Evolutionary conservation across 305 asterid genomes (phyloP), one percentile per base, ranked within the genome.

Genomic region (Lippia alba): DNA sequence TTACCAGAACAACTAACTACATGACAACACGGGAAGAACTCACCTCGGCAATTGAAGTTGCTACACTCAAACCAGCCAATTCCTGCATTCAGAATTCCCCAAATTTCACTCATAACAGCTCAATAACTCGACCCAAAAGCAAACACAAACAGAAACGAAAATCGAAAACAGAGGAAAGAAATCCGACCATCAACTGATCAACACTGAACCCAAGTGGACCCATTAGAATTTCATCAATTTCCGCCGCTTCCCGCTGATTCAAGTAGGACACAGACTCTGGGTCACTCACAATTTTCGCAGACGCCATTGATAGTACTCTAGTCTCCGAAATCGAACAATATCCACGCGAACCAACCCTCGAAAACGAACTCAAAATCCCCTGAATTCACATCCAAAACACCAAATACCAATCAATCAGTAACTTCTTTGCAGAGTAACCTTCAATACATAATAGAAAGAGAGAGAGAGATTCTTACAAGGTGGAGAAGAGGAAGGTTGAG

Each of bases 1-100:
- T 69, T 15, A 30, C 41, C 44, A 1, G 20, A 33, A 59, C 44
- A 19, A 63, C n/a, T 34, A 16, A 44, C 12, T 11, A 24, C 41
- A 59, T 12, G 30, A 17, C 2, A 50, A 32, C 7, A 14, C 20
- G 24, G n/a, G 48, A 60, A 8, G 20, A 53, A 40, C 57, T 66
- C 66, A 88, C 99, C 97, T 94, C 97, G 6, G 97, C 95, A 60
- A 94, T 87, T 36, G 97, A 89, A 72, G 96, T 53, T 44, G 99
- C 98, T 69, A 94, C 97, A 62, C 99, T 94, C 93, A 94, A 76
- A 71, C 99, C 99, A 85, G 98, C 98, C 87, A 94, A 83, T 72
- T 94, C 99, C 98, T 94, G 79, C 74, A 84, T 54, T 67, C 70
- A 54, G 34, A 71, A 71, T 18, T 2, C 17, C n/a, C 61, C 55